These are phyloP conservation scores for Hura crepitans DNA, from an alignment of 441 rosid species.

Conservation along the genomic window DNA sequence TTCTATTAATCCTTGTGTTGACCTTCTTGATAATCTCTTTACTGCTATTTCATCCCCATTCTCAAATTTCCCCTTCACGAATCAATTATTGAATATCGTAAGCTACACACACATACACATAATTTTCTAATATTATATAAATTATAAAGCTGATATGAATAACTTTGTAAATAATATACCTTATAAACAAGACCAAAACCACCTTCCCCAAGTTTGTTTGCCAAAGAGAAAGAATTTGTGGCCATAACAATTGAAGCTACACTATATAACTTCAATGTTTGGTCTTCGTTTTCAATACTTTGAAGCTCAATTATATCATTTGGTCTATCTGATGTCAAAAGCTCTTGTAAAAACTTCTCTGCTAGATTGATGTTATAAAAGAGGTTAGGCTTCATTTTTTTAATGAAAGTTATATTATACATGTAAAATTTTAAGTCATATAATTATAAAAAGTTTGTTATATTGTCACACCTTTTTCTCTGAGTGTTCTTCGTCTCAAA, in stretches of 20 bases:
- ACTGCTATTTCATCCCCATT: slow-evolving; percentile 47
- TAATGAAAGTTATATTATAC: too few species aligned
- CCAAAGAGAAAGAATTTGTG: slow-evolving; percentile 11
- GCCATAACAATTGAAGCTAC: slow-evolving; percentile 13
- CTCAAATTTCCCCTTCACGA: slow-evolving; percentile 40
- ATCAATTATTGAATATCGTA: background rate
- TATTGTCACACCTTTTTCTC: too few species aligned
- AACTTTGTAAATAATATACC: background rate
- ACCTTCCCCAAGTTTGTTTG: slow-evolving; percentile 24
- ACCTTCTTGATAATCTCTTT: slow-evolving; percentile 42
- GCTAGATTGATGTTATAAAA: too few species aligned
- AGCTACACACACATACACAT: too few species aligned
- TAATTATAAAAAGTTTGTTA: too few species aligned
- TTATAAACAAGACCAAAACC: slow-evolving; percentile 25
- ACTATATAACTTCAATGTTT: slow-evolving; percentile 4
- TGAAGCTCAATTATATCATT: too few species aligned
- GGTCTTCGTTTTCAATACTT: too few species aligned
- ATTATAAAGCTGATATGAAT: background rate
- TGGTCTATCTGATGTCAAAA: too few species aligned
- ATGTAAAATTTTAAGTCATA: too few species aligned
- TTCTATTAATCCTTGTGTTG: slow-evolving; percentile 48
- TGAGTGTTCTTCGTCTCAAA: too few species aligned
- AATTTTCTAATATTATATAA: background rate
- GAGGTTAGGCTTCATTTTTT: too few species aligned
- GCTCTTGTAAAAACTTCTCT: too few species aligned